Evolutionary conservation across 306 rosid species (phyloP), one percentile per base, ranked within the genome.

Genomic region (Cyamopsis tetragonoloba): DNA sequence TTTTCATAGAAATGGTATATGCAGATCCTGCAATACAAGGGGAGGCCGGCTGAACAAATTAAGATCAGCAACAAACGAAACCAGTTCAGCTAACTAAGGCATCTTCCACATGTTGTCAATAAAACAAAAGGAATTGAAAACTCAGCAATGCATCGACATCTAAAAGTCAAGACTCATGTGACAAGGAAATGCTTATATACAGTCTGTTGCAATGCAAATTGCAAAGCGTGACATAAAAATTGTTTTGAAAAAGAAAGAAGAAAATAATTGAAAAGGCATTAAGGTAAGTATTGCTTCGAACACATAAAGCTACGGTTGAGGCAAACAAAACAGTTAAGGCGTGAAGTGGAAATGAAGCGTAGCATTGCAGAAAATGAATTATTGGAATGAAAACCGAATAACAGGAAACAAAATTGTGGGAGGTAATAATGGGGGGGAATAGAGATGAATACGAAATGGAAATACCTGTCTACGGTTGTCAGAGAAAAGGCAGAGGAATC

Each of bases 401-500:
- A 6, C 0, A 0, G 23, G 50, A 54, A 70, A 57, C 4, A 43
- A 23, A 64, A 37, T 3, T 13, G n/a, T n/a, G 2, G 38, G 43
- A 50, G 50, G 26, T 12, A 49, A 35, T 4, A 1, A 18, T 13
- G 0, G n/a, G n/a, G n/a, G n/a, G n/a, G 7, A 57, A 56, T 30
- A 14, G 24, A 5, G 10, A 35, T 35, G 18, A 58, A 35, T 0
- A 8, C 18, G 2, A 24, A n/a, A n/a, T n/a, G n/a, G 0, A 1
- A 34, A 12, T 19, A 92, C 99, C 97, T 93, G 63, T 74, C 68
- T 87, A 34, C 79, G 83, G 65, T 80, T 83, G 34, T 79, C 84
- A 1, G 97, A 82, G 87, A 93, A 93, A 14, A 90, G 86, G 81
- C 99, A 89, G 15, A 63, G 67, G 78, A 90, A 75, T 74, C 86